Evolutionary conservation across 768 basidiomycete genomes (phyloP).

Genomic region (Boletus fagicola): DNA sequence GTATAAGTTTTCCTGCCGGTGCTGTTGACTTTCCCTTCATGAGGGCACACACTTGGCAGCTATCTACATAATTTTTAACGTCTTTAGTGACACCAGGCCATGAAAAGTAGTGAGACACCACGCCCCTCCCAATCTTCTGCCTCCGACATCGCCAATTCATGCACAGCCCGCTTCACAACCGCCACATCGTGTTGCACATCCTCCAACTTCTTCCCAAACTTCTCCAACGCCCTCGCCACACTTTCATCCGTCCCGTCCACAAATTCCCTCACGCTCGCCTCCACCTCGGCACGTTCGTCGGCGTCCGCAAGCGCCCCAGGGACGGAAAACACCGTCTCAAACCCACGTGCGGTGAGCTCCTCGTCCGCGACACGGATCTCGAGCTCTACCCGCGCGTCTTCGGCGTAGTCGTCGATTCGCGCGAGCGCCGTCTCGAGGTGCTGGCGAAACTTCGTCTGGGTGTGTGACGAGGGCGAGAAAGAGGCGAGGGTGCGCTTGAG

Average conservation of each 20-base stretch:
- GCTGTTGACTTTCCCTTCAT: too few relatives aligned
- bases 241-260: constrained; percentile 21
- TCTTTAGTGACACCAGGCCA: too few relatives aligned
- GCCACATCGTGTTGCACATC: constrained; percentile 79
- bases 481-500: constrained; percentile 39
- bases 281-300: constrained; percentile 38
- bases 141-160: constrained; percentile 36
- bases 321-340: constrained; percentile 62
- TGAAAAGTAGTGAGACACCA: too few relatives aligned
- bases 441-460: neutral
- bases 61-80: too few relatives aligned
- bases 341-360: constrained; percentile 60
- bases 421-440: constrained; percentile 53
- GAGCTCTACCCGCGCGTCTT: constrained; percentile 79
- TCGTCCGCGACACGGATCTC: constrained; percentile 79
- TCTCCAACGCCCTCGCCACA: constrained; percentile 40
- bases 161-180: constrained; percentile 56
- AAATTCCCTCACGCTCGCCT: constrained; percentile 48
- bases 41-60: too few relatives aligned
- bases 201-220: constrained; percentile 59
- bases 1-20: too few relatives aligned
- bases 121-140: neutral
- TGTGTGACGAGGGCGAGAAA: constrained; percentile 1
- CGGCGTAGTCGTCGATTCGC: constrained; percentile 69
- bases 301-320: constrained; percentile 41